phyloP scores from a whole-genome alignment of 1,284 basidiomycete species.

The Ceratobasidium theobromae region DNA sequence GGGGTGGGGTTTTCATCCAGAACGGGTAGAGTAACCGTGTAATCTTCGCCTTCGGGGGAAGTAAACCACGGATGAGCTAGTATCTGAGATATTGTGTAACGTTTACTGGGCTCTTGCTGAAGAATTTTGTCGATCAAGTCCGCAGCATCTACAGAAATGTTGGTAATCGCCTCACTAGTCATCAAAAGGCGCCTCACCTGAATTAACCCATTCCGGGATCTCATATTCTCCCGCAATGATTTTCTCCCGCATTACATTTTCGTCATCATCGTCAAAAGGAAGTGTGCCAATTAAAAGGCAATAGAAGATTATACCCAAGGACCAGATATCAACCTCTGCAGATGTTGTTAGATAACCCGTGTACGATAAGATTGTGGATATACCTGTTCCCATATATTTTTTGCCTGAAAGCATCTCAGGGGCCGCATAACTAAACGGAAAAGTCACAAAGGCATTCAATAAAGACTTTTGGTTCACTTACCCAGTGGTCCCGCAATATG shows the following conservation, averaged over 20 bases:
- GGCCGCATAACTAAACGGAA: conserved; percentile 63
- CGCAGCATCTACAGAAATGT: conserved; percentile 64
- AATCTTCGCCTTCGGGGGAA: conserved; percentile 42
- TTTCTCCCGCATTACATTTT: conserved; percentile 82
- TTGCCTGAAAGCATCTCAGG: conserved; percentile 92
- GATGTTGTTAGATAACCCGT: conserved; percentile 21
- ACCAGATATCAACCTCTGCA: conserved; percentile 96
- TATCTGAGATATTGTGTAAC: conserved; percentile 82
- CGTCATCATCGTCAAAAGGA: conserved; percentile 98
- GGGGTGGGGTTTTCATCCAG: conserved; percentile 35
- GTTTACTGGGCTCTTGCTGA: conserved; percentile 73
- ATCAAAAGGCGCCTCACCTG: conserved; percentile 54
- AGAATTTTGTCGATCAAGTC: conserved; percentile 79
- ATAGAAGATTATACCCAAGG: conserved; percentile 92
- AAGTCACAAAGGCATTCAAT: conserved; percentile 20
- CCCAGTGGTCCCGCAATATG: conserved; percentile 95
- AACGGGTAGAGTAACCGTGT: conserved; percentile 41
- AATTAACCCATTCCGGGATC: conserved; percentile 87
- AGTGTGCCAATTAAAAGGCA: conserved; percentile 90
- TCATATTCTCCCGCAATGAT: conserved; percentile 89
- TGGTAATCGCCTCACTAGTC: background rate
- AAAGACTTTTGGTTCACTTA: conserved; percentile 40
- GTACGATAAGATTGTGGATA: conserved; percentile 42
- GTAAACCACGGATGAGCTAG: conserved; percentile 91
- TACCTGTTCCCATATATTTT: conserved; percentile 88